phyloP scores from a whole-genome alignment of 2,329 filamentous ascomycete species.

The Cadophora malorum region DNA sequence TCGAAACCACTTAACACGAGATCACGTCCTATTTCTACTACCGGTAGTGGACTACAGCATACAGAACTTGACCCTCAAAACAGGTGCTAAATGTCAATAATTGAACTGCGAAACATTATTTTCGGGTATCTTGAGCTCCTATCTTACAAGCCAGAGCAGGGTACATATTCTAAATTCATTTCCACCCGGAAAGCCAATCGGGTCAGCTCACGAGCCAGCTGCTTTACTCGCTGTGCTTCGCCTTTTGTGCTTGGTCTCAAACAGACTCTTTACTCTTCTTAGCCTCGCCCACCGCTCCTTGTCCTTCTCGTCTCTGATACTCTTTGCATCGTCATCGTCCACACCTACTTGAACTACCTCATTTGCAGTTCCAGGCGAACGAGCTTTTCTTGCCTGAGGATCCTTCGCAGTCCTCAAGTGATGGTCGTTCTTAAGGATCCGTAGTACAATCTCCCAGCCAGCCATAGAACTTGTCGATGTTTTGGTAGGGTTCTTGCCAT shows the following conservation, averaged over 20 bases:
- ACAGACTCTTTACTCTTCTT: constrained; percentile 72
- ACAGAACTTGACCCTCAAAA: not conserved
- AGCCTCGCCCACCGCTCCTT: constrained; percentile 77
- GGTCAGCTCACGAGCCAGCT: constrained; percentile 15
- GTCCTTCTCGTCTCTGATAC: constrained; percentile 63
- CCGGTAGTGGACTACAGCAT: not conserved
- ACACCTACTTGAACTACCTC: constrained; percentile 32
- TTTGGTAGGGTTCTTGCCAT: constrained; percentile 46
- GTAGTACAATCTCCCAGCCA: constrained; percentile 61
- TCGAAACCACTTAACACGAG: constrained; percentile 21
- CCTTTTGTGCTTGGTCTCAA: constrained; percentile 67
- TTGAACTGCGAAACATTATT: not conserved
- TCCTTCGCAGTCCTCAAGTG: constrained; percentile 37
- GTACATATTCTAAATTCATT: not conserved
- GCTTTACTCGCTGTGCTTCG: constrained; percentile 20
- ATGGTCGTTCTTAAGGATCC: constrained; percentile 64
- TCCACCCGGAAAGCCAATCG: not conserved
- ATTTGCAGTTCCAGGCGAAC: constrained; percentile 19
- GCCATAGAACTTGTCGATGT: constrained; percentile 47
- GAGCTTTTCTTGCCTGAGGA: constrained; percentile 25
- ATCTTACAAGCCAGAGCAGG: constrained; percentile 1
- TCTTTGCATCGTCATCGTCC: constrained; percentile 48
- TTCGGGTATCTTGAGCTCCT: constrained; percentile 25
- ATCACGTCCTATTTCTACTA: constrained; percentile 6
- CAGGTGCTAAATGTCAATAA: not conserved